Conservation (phyloP, 352 stramenopile species). For the Pythium myriotylum region DNA sequence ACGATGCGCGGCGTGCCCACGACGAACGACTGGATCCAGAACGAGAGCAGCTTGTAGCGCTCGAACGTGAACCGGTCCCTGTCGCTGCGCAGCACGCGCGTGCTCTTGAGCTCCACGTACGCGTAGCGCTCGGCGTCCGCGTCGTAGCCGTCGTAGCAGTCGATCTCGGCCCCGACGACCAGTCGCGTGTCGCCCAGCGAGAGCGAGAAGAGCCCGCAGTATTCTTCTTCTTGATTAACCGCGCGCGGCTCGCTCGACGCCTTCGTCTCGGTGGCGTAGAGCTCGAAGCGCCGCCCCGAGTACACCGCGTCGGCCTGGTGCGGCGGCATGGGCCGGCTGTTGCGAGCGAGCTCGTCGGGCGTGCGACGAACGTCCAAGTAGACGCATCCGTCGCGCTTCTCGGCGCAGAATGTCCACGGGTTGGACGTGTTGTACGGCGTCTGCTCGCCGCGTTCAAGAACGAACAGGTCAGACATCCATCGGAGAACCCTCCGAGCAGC, state of each 20-base stretch:
- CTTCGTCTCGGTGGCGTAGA: conserved; percentile 44
- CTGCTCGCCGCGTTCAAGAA: conserved; percentile 25
- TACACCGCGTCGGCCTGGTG: conserved; percentile 66
- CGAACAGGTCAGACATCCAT: no score
- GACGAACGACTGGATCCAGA: conserved; percentile 86
- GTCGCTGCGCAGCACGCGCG: conserved; percentile 48
- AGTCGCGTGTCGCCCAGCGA: conserved; percentile 53
- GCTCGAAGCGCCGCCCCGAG: conserved; percentile 71
- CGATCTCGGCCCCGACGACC: conserved; percentile 65
- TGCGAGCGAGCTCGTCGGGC: conserved; percentile 45
- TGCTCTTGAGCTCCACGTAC: conserved; percentile 82
- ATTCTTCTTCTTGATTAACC: conserved; percentile 71
- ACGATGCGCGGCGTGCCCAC: conserved; percentile 73
- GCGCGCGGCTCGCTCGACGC: background rate
- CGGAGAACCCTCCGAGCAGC: background rate
- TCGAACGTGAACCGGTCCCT: conserved; percentile 80
- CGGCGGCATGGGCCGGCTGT: conserved; percentile 31
- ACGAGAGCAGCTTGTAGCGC: conserved; percentile 78
- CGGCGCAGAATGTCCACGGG: conserved; percentile 56
- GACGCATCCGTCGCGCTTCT: conserved; percentile 58
- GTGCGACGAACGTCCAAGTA: conserved; percentile 69
- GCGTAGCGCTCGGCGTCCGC: conserved; percentile 9
- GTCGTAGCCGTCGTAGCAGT: conserved; percentile 52
- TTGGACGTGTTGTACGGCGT: conserved; percentile 82
- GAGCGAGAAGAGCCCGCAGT: conserved; percentile 68